phyloP scores from a whole-genome alignment of 345 rosid species.

The Trapa bicornis region DNA sequence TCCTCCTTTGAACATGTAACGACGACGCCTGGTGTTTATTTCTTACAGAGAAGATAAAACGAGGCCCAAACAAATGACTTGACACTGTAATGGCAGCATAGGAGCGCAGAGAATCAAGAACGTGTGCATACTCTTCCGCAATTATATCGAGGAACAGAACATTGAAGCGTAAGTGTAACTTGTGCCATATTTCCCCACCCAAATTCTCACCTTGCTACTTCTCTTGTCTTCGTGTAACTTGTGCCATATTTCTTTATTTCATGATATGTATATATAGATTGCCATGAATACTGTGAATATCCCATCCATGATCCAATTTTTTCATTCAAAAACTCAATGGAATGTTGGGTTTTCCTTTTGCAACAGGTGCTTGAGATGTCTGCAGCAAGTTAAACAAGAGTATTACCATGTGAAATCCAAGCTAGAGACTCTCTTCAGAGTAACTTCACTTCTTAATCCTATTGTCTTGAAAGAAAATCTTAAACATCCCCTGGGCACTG shows the following conservation, averaged over 20 bases:
- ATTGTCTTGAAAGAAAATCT: too few relatives aligned
- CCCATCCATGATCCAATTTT: background rate
- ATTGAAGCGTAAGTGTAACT: conserved; percentile 43
- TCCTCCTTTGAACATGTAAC: background rate
- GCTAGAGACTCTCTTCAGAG: conserved; percentile 64
- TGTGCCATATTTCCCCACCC: background rate
- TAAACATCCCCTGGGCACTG: too few relatives aligned
- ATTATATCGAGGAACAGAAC: conserved; percentile 69
- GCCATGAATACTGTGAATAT: background rate
- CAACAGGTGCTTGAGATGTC: conserved; percentile 63
- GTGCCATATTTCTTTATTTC: too few relatives aligned
- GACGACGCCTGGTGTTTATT: background rate
- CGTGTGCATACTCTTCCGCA: conserved; percentile 69
- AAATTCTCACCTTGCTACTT: background rate
- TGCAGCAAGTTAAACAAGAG: conserved; percentile 82
- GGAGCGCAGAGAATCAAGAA: conserved; percentile 86
- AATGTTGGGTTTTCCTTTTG: background rate
- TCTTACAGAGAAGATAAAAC: background rate
- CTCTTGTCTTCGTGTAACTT: too few relatives aligned
- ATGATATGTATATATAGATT: background rate
- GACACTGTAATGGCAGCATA: conserved; percentile 41
- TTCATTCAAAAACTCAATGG: background rate
- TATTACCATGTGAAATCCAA: conserved; percentile 59
- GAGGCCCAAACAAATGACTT: background rate
- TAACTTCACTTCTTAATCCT: conserved; percentile 2